Percentiles rank a stretch among this genome's conserved stretches.
Evolutionary conservation across 2,329 filamentous ascomycete genomes (phyloP).

Genomic region (Claviceps humidiphila): DNA sequence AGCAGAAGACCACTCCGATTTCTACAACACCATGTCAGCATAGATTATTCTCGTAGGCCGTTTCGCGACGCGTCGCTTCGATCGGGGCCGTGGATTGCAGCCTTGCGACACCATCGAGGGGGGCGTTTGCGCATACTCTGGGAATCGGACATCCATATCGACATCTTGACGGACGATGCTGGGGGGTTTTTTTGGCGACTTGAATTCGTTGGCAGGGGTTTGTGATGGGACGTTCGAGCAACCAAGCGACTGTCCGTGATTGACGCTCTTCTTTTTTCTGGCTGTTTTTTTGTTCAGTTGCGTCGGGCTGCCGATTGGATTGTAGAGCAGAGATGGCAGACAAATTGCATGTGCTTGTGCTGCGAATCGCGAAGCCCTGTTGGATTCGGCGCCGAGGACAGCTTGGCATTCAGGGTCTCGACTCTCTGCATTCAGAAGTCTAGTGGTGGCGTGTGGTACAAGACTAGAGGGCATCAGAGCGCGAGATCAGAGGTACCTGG

Average conservation of each 20-base stretch:
- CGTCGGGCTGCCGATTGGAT: not conserved
- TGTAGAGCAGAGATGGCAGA: not conserved
- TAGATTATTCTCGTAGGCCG: not conserved
- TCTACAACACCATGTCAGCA: conserved; percentile 41
- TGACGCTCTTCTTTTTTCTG: too few species aligned
- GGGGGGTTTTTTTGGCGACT: not conserved
- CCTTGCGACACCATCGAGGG: not conserved
- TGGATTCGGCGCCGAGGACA: not conserved
- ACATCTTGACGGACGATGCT: conserved; percentile 26
- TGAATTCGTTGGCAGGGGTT: not conserved
- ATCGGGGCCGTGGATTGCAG: not conserved
- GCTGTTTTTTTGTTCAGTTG: too few species aligned
- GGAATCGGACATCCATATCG: conserved; percentile 92
- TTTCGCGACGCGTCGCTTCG: not conserved
- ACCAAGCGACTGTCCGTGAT: too few species aligned
- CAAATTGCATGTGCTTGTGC: not conserved
- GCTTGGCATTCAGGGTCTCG: not conserved
- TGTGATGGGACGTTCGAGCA: not conserved
- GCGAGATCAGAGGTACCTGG: too few species aligned
- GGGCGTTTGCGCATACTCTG: conserved; percentile 56
- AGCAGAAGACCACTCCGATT: conserved; percentile 95
- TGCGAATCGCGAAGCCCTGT: not conserved
- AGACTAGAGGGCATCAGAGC: not conserved
- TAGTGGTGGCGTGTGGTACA: too few species aligned
- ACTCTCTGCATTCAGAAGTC: not conserved